Evolutionary conservation across 2,329 filamentous ascomycete species (phyloP).

Genomic region (Lachnellula arida): DNA sequence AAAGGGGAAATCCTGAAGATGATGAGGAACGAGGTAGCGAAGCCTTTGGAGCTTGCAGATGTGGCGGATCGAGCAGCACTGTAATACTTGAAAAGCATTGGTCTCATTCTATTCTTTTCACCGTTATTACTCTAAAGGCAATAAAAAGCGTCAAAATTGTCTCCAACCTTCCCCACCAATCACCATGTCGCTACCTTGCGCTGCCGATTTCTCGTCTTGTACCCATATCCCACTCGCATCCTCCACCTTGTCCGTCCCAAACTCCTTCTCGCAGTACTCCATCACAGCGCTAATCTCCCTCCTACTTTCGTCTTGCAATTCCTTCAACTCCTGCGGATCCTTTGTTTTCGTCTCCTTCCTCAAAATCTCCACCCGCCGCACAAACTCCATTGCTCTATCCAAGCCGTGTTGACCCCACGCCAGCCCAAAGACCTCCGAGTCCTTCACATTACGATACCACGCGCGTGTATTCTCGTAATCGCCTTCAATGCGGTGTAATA

Average conservation of each 20-base stretch:
- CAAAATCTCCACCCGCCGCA: constrained; percentile 19
- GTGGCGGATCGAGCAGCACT: neutral
- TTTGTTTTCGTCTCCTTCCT: constrained; percentile 1
- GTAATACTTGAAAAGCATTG: neutral
- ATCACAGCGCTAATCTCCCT: constrained; percentile 39
- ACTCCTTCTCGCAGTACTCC: constrained; percentile 41
- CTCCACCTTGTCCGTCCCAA: constrained; percentile 37
- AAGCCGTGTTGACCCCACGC: constrained; percentile 33
- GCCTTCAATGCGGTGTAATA: constrained; percentile 47
- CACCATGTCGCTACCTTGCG: constrained; percentile 13
- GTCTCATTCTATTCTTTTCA: too few species aligned
- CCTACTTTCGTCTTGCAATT: constrained; percentile 30
- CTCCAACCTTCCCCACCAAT: constrained; percentile 13
- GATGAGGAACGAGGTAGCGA: constrained; percentile 2
- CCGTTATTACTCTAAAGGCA: neutral
- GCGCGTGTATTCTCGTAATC: constrained; percentile 44
- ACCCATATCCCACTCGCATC: constrained; percentile 37
- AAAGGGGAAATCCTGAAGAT: constrained; percentile 9
- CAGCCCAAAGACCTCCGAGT: constrained; percentile 31
- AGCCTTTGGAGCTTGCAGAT: neutral
- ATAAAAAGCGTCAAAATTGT: constrained; percentile 3
- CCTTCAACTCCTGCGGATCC: neutral
- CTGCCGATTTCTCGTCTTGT: constrained; percentile 9
- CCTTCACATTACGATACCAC: constrained; percentile 43
- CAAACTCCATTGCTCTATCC: constrained; percentile 35